A percentile compares a stretch with the other conserved stretches of the same genome.
These are phyloP conservation scores for Ambrosia hybrid DNA, from an alignment of 140 eudicot genomes.

Conservation along the genomic window DNA sequence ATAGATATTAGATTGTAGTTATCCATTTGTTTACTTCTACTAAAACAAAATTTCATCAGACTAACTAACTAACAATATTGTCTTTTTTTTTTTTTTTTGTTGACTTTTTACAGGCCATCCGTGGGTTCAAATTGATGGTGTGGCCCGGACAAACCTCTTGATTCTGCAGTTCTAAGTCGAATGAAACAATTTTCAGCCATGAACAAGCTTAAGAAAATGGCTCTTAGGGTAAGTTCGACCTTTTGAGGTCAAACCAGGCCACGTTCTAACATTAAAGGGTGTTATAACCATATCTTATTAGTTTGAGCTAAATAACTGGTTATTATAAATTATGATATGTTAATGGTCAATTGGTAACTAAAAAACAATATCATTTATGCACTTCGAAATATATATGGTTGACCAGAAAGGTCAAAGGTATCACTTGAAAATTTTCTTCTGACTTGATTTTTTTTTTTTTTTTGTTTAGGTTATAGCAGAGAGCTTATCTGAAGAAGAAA, in stretches of 20 bases:
- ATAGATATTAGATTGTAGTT: too few relatives aligned
- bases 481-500: constrained; percentile 66
- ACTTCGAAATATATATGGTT: constrained; percentile 7
- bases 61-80: too few relatives aligned
- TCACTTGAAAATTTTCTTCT: background rate
- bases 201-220: constrained; percentile 91
- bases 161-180: constrained; percentile 82
- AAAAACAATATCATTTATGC: background rate
- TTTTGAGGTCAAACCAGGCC: constrained; percentile 11
- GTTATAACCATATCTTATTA: background rate
- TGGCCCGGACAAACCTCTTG: constrained; percentile 66
- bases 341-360: background rate
- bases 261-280: background rate
- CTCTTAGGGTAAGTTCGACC: constrained; percentile 58
- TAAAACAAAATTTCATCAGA: too few relatives aligned
- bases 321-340: background rate
- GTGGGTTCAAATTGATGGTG: too few relatives aligned
- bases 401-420: constrained; percentile 16
- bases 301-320: background rate
- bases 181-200: constrained; percentile 89
- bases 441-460: background rate
- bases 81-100: too few relatives aligned
- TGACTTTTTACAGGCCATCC: too few relatives aligned
- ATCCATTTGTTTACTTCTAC: too few relatives aligned
- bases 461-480: constrained; percentile 81